Base-by-base conservation (phyloP, 345 rosid genomes). In the Brassica incana region DNA sequence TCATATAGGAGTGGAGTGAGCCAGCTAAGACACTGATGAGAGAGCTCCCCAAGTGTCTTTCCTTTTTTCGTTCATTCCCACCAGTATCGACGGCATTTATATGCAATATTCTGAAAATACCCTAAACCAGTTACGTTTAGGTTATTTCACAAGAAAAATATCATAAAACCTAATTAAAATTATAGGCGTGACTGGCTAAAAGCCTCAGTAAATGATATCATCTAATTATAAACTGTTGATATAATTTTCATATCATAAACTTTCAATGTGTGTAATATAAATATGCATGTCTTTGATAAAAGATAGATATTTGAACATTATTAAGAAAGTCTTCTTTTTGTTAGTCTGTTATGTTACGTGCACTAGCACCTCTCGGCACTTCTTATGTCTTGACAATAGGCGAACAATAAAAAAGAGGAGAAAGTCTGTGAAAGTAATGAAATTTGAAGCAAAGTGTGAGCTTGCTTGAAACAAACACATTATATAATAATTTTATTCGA, bases 41-140 rank as follows among this genome's bases (percentile, higher is more conserved):
- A 35, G 71, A 71, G 66, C 38, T 71, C 52, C 63, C 38, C 33
- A 33, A 48, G 59, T 5, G 65, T 43, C 16, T 48, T 63, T 69
- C 56, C 36, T 67, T 69, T 71, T 48, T 48, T 48, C 54, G 65
- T 56, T 78, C 68, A 30, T 58, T 66, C n/a, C 68, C 77, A 78
- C 68, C 77, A 72, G 81, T 58, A 58, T 78, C 68, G 81, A 68
- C 63, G 81, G 73, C 77, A 72, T 78, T 72, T 30, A 66, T 66
- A 52, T 36, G 65, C 65, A 8, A 16, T 58, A 35, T 23, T 23
- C 56, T 12, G 36, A 59, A 48, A 23, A 20, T 72, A 7, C 36
- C 66, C 33, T 10, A 71, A 64, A 52, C 50, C 56, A 10, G 35
- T 38, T 63, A 3, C 11, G 54, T 12, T 48, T 48, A 12, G 54